Base-by-base conservation (phyloP, 805 yeast species). In the Candida takata region DNA sequence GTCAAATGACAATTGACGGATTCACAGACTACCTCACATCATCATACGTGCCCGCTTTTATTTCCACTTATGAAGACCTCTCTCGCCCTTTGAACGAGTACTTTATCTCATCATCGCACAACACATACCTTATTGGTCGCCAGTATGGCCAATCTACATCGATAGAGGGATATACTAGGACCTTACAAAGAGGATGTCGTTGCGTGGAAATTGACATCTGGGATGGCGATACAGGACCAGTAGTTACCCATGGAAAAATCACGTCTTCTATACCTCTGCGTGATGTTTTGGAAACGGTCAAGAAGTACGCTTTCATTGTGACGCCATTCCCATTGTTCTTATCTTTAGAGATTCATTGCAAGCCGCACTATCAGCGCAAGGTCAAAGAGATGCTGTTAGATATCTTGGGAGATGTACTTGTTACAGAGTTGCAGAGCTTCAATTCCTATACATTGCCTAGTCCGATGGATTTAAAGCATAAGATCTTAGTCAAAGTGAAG, bases 141-240 rank as follows among this genome's bases (percentile, higher is more conserved):
- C 98, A 92, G 52, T 71, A 84, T 13, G 95, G 79, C 3, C 95
- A 92, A 15, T 78, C 74, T 4, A 81, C 96, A 0, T 85, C 97
- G 0, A 77, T 86, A 2, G 97, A 90, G 52, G 94, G 94, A 0
- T 92, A 92, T 48, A 77, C 86, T 13, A 73, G 82, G 34, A 92
- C 85, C 0, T 62, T 92, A 33, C 96, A 87, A 54, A 72, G 87
- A 36, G 97, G 98, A 2, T 92, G 97, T 50, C 67, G 96, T 30
- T 88, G 96, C 43, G 68, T 92, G n/a, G 99, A 92, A 52, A 77
- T 92, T 27, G 99, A 92, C 57, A 68, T 92, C 15, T 92, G 98
- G 98, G 95, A 90, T 61, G 84, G 80, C 16, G 77, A 72, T 24
- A 58, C 61, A 10, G 88, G 81, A 0, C 98, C 98, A 0, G 73